These are phyloP conservation scores for Orychophragmus violaceus DNA, from an alignment of 345 rosid species.

Conservation along the genomic window DNA sequence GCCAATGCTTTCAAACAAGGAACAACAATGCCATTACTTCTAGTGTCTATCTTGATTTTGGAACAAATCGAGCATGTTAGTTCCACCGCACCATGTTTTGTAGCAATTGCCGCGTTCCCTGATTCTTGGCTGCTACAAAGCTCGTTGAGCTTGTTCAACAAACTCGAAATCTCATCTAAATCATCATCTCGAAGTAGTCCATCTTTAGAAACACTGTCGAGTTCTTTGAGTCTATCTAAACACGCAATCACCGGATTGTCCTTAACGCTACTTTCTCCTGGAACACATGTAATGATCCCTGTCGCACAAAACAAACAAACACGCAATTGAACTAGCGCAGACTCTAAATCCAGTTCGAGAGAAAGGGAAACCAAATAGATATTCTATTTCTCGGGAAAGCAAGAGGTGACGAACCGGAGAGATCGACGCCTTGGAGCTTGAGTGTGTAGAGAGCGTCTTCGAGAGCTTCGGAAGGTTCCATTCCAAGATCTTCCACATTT, in stretches of 20 bases:
- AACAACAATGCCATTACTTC: conserved; percentile 30
- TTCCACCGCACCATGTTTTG: conserved; percentile 64
- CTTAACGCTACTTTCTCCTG: conserved; percentile 54
- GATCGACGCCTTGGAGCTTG: conserved; percentile 89
- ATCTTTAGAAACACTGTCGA: conserved; percentile 19
- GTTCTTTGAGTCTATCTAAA: conserved; percentile 49
- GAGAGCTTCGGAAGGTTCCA: conserved; percentile 88
- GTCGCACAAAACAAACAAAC: background rate
- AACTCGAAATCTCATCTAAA: conserved; percentile 40
- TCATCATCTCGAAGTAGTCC: conserved; percentile 25
- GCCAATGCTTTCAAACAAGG: conserved; percentile 54
- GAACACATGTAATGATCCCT: conserved; percentile 74
- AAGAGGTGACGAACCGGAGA: conserved; percentile 46
- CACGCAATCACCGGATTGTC: conserved; percentile 62
- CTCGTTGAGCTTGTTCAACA: conserved; percentile 41
- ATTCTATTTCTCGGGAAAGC: background rate
- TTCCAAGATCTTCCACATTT: conserved; percentile 78
- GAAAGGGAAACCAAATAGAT: background rate
- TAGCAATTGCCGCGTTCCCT: conserved; percentile 56
- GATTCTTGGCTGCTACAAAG: conserved; percentile 40
- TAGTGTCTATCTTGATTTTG: conserved; percentile 32
- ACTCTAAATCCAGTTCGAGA: background rate
- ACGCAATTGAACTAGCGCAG: background rate
- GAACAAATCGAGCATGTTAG: conserved; percentile 54
- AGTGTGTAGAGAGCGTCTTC: conserved; percentile 83